Evolutionary conservation across 345 rosid genomes (phyloP).

Genomic region (Boechera stricta): DNA sequence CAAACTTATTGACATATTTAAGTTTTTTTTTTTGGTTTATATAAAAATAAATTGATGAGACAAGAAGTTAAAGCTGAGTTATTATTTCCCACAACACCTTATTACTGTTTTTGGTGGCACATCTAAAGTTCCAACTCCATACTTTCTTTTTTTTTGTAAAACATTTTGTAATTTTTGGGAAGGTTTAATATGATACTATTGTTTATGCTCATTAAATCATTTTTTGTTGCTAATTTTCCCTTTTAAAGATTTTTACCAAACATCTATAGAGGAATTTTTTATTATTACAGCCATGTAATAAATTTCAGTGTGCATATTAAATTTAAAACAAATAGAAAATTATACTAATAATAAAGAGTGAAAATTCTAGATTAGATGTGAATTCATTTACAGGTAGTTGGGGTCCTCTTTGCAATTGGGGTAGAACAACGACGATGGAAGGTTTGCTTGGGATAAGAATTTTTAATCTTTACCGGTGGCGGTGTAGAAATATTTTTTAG

Average conservation of each 20-base stretch:
- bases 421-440: no score
- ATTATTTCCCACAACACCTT: neutral
- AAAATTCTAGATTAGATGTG: no score
- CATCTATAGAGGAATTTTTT: neutral
- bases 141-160: neutral
- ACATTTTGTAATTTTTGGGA: neutral
- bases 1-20: slow-evolving; percentile 29
- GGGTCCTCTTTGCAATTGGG: no score
- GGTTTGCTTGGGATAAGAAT: no score
- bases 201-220: neutral
- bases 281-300: neutral
- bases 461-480: no score
- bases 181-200: neutral
- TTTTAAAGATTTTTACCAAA: neutral
- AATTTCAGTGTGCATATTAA: no score
- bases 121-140: neutral
- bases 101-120: slow-evolving; percentile 8
- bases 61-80: slow-evolving; percentile 11
- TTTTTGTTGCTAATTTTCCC: neutral
- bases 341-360: no score
- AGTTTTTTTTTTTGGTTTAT: no score
- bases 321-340: no score
- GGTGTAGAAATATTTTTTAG: no score
- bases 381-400: no score
- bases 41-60: neutral